Evolutionary conservation across 257 asterid genomes (phyloP).

Genomic region (Verbascum thapsus): DNA sequence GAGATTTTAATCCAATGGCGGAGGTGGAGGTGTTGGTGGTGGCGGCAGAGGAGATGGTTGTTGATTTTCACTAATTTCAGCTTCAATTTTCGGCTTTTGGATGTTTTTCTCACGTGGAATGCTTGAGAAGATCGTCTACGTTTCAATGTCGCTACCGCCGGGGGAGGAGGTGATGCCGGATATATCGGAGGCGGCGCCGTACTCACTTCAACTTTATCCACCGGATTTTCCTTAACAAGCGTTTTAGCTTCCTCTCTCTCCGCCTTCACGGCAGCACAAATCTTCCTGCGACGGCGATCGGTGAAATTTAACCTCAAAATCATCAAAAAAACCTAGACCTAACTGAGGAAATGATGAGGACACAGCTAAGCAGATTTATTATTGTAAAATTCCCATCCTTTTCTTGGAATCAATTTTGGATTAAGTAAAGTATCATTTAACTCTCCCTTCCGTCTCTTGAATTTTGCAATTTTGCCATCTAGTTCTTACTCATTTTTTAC

Average conservation of each 20-base stretch:
- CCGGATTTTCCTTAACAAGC: slow-evolving; percentile 50
- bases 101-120: slow-evolving; percentile 43
- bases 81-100: slow-evolving; percentile 36
- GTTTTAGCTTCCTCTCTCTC: slow-evolving; percentile 33
- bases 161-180: slow-evolving; percentile 41
- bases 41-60: slow-evolving; percentile 36
- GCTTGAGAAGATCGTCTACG: slow-evolving; percentile 55
- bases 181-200: slow-evolving; percentile 43
- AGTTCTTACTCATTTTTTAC: no score
- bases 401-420: no score
- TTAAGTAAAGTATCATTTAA: no score
- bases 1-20: slow-evolving; percentile 24
- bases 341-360: no score
- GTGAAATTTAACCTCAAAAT: slow-evolving; percentile 58
- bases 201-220: slow-evolving; percentile 59
- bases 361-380: no score
- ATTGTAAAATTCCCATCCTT: no score
- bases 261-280: slow-evolving; percentile 31
- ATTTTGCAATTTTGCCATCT: no score
- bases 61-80: slow-evolving; percentile 31
- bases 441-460: no score
- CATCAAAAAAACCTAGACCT: slow-evolving; percentile 58
- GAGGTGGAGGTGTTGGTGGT: slow-evolving; percentile 37
- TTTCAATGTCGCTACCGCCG: slow-evolving; percentile 39
- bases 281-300: slow-evolving; percentile 38